phyloP scores from a whole-genome alignment of 2,329 filamentous ascomycete genomes.

The Apiospora rasikravindrae region DNA sequence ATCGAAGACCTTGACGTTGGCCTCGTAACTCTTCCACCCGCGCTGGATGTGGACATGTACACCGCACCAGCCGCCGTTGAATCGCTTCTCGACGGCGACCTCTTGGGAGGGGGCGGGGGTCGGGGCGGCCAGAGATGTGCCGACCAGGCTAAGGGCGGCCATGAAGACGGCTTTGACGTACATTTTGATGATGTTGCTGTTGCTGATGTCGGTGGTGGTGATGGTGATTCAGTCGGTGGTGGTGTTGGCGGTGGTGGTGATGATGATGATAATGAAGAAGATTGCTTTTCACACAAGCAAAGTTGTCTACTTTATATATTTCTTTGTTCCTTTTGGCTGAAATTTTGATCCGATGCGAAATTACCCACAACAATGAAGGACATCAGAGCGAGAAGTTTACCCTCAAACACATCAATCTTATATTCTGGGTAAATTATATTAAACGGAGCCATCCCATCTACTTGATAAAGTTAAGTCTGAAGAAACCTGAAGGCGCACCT shows the following conservation, averaged over 20 bases:
- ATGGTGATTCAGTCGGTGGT: neutral
- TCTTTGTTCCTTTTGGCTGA: too few species aligned
- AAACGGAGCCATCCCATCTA: too few species aligned
- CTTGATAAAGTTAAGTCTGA: too few species aligned
- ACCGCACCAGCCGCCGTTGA: neutral
- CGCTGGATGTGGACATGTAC: neutral
- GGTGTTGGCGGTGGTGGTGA: neutral
- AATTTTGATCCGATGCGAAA: too few species aligned
- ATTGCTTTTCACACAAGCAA: too few species aligned
- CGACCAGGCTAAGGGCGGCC: neutral
- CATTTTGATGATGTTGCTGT: neutral
- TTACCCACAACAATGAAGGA: too few species aligned
- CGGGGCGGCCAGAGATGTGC: neutral
- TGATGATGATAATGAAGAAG: neutral
- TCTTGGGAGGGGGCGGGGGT: neutral
- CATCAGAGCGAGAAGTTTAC: too few species aligned
- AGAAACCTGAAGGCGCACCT: too few species aligned
- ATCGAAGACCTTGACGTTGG: neutral
- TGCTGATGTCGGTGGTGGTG: neutral
- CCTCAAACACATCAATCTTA: too few species aligned
- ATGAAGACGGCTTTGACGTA: neutral
- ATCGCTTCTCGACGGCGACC: neutral
- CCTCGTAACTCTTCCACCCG: neutral
- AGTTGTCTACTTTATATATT: too few species aligned
- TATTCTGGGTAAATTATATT: too few species aligned